phyloP scores from a whole-genome alignment of 2,329 filamentous ascomycete genomes.

The Aureobasidium lini region DNA sequence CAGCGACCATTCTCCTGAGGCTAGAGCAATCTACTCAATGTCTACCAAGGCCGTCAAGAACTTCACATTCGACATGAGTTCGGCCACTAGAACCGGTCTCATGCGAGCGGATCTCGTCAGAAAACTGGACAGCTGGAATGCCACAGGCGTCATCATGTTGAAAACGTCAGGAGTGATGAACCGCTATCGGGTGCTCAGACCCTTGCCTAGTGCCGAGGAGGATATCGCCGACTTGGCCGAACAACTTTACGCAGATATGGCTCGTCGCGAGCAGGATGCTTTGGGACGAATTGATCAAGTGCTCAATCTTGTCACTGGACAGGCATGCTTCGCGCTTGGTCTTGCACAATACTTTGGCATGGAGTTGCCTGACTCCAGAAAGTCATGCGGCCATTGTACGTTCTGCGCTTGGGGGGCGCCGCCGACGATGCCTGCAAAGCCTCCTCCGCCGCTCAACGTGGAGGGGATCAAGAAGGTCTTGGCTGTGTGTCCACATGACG shows the following conservation, averaged over 20 bases:
- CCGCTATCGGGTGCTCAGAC: slow-evolving; percentile 44
- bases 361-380: slow-evolving; percentile 35
- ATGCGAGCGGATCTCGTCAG: slow-evolving; percentile 43
- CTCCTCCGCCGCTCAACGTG: slow-evolving; percentile 33
- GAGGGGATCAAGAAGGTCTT: slow-evolving; percentile 35
- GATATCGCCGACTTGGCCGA: slow-evolving; percentile 41
- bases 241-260: slow-evolving; percentile 44
- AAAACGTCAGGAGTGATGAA: slow-evolving; percentile 46
- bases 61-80: slow-evolving; percentile 44
- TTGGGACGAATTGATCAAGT: slow-evolving; percentile 45
- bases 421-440: slow-evolving; percentile 31
- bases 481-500: slow-evolving; percentile 43
- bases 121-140: slow-evolving; percentile 49
- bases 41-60: slow-evolving; percentile 37
- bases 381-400: slow-evolving; percentile 50
- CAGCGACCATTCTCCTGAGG: slow-evolving; percentile 36
- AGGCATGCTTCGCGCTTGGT: slow-evolving; percentile 44
- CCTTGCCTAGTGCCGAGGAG: slow-evolving; percentile 36
- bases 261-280: slow-evolving; percentile 47
- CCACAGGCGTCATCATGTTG: slow-evolving; percentile 43
- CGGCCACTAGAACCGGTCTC: slow-evolving; percentile 27
- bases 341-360: slow-evolving; percentile 55
- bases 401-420: slow-evolving; percentile 31
- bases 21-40: slow-evolving; percentile 36
- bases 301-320: slow-evolving; percentile 46